phyloP scores from a whole-genome alignment of 2,329 filamentous ascomycete species.

The Phialemonium atrogriseum region DNA sequence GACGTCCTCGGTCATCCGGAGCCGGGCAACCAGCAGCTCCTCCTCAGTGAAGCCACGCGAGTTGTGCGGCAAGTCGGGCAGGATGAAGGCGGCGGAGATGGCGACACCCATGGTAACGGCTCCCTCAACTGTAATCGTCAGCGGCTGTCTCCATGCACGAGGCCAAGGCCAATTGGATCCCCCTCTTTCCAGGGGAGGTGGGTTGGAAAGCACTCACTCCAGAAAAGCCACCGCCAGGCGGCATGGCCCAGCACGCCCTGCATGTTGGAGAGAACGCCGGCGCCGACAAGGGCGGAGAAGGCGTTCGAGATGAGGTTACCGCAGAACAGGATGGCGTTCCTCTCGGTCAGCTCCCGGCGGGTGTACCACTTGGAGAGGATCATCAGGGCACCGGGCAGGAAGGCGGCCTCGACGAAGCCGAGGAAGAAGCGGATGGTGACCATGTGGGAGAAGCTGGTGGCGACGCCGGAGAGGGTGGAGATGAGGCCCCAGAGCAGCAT shows the following conservation, averaged over 20 bases:
- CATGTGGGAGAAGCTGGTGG: conserved; percentile 43
- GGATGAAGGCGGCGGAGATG: conserved; percentile 35
- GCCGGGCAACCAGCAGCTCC: conserved; percentile 45
- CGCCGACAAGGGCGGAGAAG: conserved; percentile 50
- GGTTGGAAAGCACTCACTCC: conserved; percentile 20
- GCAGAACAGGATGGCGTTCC: conserved; percentile 51
- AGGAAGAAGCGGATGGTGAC: conserved; percentile 50
- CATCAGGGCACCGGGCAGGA: conserved; percentile 54
- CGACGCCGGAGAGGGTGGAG: conserved; percentile 46
- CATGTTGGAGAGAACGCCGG: conserved; percentile 51
- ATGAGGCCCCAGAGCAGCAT: conserved; percentile 55
- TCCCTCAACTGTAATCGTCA: conserved; percentile 36
- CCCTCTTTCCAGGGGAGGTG: too few relatives aligned
- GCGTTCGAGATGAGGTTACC: conserved; percentile 52
- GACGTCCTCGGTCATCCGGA: conserved; percentile 49
- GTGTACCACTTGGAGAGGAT: conserved; percentile 63
- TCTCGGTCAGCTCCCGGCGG: conserved; percentile 43
- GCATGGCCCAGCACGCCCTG: conserved; percentile 43
- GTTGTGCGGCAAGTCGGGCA: conserved; percentile 48
- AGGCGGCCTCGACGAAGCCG: conserved; percentile 56
- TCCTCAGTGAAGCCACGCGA: conserved; percentile 50
- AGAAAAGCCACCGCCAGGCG: conserved; percentile 56
- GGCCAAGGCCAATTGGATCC: too few relatives aligned
- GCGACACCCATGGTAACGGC: conserved; percentile 41
- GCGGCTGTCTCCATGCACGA: too few relatives aligned